A percentile compares a stretch with the other conserved stretches of the same genome.
Evolutionary conservation across 805 yeast genomes (phyloP).

Genomic region (Candida saitoana): DNA sequence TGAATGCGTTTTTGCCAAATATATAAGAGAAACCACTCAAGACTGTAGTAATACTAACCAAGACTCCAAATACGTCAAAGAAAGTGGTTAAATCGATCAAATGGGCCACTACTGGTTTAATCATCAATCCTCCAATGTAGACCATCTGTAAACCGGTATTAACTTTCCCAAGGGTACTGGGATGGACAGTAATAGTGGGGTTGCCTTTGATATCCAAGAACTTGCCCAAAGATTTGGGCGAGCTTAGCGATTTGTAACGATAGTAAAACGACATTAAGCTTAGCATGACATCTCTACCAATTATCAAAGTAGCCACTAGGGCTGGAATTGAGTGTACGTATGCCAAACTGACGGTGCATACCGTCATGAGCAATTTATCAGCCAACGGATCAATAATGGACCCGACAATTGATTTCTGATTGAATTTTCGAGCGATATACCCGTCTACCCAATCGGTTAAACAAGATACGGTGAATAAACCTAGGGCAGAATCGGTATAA

Average conservation of each 20-base stretch:
- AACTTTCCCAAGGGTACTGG: constrained; percentile 78
- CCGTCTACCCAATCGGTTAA: constrained; percentile 93
- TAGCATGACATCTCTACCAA: constrained; percentile 79
- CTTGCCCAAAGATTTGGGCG: constrained; percentile 67
- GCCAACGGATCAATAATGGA: constrained; percentile 94
- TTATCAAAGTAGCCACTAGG: constrained; percentile 58
- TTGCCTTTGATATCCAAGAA: constrained; percentile 70
- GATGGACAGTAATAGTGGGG: constrained; percentile 83
- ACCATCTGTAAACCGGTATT: constrained; percentile 93
- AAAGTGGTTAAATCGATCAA: constrained; percentile 9
- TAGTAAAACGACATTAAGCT: constrained; percentile 68
- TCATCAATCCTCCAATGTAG: constrained; percentile 56
- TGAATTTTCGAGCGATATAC: constrained; percentile 75
- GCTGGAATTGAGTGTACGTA: constrained; percentile 65
- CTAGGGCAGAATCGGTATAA: constrained; percentile 60
- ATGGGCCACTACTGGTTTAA: constrained; percentile 29
- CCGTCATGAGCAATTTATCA: constrained; percentile 85
- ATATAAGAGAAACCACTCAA: constrained; percentile 77
- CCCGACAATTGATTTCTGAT: constrained; percentile 78
- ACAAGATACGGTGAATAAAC: constrained; percentile 78
- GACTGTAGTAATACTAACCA: constrained; percentile 57
- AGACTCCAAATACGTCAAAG: constrained; percentile 24
- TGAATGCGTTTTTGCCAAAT: constrained; percentile 66
- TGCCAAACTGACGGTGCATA: constrained; percentile 74
- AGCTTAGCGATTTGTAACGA: constrained; percentile 68